These are phyloP conservation scores for Alternaria sp. DNA, from an alignment of 2,329 filamentous ascomycete species.

Conservation along the genomic window DNA sequence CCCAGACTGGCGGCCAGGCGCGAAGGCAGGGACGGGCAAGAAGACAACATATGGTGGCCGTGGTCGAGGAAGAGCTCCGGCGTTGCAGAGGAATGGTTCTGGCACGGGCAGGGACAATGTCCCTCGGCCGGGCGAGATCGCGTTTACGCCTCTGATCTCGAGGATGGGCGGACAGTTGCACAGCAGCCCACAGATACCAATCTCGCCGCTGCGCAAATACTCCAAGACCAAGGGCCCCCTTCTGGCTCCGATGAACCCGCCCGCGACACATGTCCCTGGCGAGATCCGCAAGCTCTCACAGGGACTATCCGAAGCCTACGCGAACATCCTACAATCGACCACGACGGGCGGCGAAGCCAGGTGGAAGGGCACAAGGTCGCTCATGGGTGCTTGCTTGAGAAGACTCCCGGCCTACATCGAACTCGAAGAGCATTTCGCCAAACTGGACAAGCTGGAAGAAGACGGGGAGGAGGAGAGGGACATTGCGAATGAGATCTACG, in stretches of 20 bases:
- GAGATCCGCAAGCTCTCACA: constrained; percentile 40
- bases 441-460: constrained; percentile 38
- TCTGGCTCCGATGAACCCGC: constrained; percentile 25
- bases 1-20: constrained; percentile 46
- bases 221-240: constrained; percentile 33
- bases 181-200: constrained; percentile 39
- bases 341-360: constrained; percentile 22
- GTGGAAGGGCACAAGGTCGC: constrained; percentile 44
- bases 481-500: constrained; percentile 47
- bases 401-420: constrained; percentile 51
- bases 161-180: constrained; percentile 35
- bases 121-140: constrained; percentile 41
- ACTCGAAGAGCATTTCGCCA: constrained; percentile 47
- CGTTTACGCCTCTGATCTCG: constrained; percentile 44
- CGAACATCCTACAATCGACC: constrained; percentile 45
- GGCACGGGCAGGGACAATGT: constrained; percentile 3
- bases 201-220: constrained; percentile 34
- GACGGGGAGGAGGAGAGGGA: constrained; percentile 43
- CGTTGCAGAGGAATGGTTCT: neutral
- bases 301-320: constrained; percentile 41
- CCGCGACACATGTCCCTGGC: constrained; percentile 28
- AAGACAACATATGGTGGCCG: constrained; percentile 45
- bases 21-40: constrained; percentile 30
- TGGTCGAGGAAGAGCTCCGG: constrained; percentile 21
- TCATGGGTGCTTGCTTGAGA: constrained; percentile 49